Evolutionary conservation across 2,329 filamentous ascomycete genomes (phyloP).

Genomic region (Alternaria atra): DNA sequence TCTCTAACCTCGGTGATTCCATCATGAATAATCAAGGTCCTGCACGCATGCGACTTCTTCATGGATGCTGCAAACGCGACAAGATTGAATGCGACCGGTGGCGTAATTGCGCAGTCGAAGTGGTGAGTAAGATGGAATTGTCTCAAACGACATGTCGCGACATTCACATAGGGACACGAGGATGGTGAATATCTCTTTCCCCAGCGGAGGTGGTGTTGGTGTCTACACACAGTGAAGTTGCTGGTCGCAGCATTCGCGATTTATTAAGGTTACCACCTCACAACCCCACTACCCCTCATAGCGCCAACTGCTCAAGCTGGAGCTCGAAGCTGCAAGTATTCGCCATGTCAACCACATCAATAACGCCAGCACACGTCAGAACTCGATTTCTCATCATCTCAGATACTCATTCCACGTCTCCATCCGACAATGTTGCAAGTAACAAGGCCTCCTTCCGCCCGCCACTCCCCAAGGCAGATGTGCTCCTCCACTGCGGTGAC

Average conservation of each 20-base stretch:
- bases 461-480: constrained; percentile 61
- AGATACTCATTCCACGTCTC: constrained; percentile 51
- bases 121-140: not conserved
- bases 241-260: not conserved
- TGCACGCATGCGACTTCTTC: not conserved
- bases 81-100: not conserved
- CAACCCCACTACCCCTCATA: constrained; percentile 11
- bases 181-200: not conserved
- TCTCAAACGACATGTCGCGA: not conserved
- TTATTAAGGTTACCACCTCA: not conserved
- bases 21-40: not conserved
- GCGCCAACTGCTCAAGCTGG: not conserved
- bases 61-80: not conserved
- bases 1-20: not conserved
- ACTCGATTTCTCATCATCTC: constrained; percentile 57
- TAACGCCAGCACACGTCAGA: constrained; percentile 30
- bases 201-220: not conserved
- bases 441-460: constrained; percentile 30
- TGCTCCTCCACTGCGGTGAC: constrained; percentile 68
- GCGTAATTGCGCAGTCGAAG: not conserved
- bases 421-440: constrained; percentile 15
- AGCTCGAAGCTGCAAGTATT: constrained; percentile 5
- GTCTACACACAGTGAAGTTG: not conserved
- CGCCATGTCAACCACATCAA: constrained; percentile 22
- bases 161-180: not conserved